Evolutionary conservation across 139 green algal species (phyloP).

Genomic region (Picochlorum sp.): DNA sequence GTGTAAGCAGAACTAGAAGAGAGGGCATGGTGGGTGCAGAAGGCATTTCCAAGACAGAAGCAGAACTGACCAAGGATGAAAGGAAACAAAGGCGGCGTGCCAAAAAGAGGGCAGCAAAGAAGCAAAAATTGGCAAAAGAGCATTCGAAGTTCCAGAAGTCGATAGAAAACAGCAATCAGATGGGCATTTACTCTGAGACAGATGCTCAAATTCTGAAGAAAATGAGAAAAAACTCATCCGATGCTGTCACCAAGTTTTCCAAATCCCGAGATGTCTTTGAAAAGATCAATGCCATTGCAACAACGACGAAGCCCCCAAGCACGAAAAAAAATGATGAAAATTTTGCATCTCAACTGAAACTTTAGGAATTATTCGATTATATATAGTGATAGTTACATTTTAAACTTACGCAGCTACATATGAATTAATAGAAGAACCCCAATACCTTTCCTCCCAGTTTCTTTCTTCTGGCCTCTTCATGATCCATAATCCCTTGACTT

Average conservation of each 20-base stretch:
- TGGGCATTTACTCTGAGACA: conserved; percentile 21
- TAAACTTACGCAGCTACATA: conserved; percentile 4
- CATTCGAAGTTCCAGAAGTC: conserved; percentile 8
- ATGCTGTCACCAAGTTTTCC: conserved; percentile 29
- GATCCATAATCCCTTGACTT: conserved; percentile 95
- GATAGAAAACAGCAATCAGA: no score
- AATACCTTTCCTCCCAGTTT: conserved; percentile 82
- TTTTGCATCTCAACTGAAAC: background rate
- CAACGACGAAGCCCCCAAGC: background rate
- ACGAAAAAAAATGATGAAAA: background rate
- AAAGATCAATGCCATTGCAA: conserved; percentile 38
- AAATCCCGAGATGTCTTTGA: conserved; percentile 51
- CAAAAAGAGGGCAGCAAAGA: conserved; percentile 58
- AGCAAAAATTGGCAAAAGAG: conserved; percentile 16
- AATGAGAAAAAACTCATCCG: conserved; percentile 20
- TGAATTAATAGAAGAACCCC: conserved; percentile 83
- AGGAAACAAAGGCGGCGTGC: conserved; percentile 42
- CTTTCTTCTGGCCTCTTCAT: conserved; percentile 96
- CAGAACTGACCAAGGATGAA: conserved; percentile 63
- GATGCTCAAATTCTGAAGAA: conserved; percentile 33
- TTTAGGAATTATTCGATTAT: conserved; percentile 6
- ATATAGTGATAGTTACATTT: conserved; percentile 6
- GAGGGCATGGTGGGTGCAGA: conserved; percentile 2
- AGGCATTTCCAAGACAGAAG: conserved; percentile 35
- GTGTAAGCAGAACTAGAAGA: conserved; percentile 2